A percentile compares a stretch with the other conserved stretches of the same genome.
phyloP scores from a whole-genome alignment of 108 stramenopile genomes.

The Nitzschia palea region DNA sequence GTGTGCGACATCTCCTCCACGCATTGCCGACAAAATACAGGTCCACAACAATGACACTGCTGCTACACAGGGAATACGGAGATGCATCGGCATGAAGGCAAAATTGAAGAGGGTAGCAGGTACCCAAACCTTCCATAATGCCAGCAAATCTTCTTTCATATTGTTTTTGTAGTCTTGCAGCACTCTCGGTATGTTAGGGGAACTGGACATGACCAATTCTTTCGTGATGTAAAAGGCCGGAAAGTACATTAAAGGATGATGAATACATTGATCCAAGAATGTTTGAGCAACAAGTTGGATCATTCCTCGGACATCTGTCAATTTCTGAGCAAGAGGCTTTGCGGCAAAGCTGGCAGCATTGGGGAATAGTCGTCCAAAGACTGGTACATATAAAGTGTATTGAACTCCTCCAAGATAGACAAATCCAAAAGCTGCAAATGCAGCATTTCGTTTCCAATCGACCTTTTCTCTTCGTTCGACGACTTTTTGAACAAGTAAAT shows the following conservation, averaged over 20 bases:
- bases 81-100: conserved; percentile 93
- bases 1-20: conserved; percentile 79
- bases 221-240: conserved; percentile 86
- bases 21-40: conserved; percentile 80
- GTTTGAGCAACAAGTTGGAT: conserved; percentile 31
- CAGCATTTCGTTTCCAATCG: conserved; percentile 89
- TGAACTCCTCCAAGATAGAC: conserved; percentile 88
- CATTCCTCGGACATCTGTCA: conserved; percentile 67
- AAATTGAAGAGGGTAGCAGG: conserved; percentile 83
- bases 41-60: conserved; percentile 85
- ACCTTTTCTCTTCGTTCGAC: conserved; percentile 73
- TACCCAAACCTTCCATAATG: conserved; percentile 88
- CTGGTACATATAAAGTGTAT: conserved; percentile 73
- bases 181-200: conserved; percentile 57
- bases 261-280: conserved; percentile 57
- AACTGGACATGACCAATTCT: conserved; percentile 72
- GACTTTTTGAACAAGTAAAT: conserved; percentile 82
- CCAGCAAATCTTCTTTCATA: conserved; percentile 78
- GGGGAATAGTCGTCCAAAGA: conserved; percentile 82
- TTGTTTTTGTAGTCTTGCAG: conserved; percentile 59
- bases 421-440: conserved; percentile 88
- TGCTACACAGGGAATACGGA: conserved; percentile 82
- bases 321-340: conserved; percentile 67
- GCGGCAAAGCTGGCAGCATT: conserved; percentile 70
- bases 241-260: conserved; percentile 92